Evolutionary conservation across 495 filamentous ascomycete species (phyloP), one percentile per base, ranked within the genome.

Genomic region (Thermochaetoides thermophila): DNA sequence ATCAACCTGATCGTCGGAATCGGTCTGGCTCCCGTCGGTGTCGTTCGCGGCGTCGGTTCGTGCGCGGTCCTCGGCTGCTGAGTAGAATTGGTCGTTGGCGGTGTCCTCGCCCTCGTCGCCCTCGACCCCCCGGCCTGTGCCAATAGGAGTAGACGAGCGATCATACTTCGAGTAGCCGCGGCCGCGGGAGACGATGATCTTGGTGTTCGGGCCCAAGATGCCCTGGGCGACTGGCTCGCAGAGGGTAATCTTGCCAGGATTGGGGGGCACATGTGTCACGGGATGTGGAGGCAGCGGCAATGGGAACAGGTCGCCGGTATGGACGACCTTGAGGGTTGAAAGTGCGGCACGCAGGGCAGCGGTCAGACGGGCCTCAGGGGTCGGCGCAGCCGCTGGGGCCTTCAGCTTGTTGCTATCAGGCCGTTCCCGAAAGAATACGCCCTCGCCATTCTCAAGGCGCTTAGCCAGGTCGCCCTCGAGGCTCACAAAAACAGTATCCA

Each of bases 1-100:
- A 20, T 69, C 73, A 3, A 61, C 57, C 10, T 72, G 61, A 37
- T 73, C 67, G 40, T 70, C 60, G 32, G 71, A 58, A 37, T 73
- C 69, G 4, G 66, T 64, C 7, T 39, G 38, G 28, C 49, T 42
- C 24, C 56, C 56, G 28, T 63, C 64, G 3, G 55, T 57, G 10
- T 61, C 59, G 10, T 55, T 59, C 15, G 45, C 40, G 11, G 46
- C 48, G 37, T 61, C 56, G 19, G 60, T 61, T 10, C 58, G 50
- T 34, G 58, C 50, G 16, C 72, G 69, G 36, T 89, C 83, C 48
- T 92, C 85, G 5, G 78, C 71, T 3, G 84, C 84, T 3, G 84
- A 91, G 45, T 70, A 92, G 53, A 91, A 94, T 43, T 82, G 76
- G 51, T 94, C 85, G 37, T 77, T 87, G 13, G 80, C 73, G 14